A percentile compares a stretch with the other conserved stretches of the same genome.
These are phyloP conservation scores for Leccinum rimulosum DNA, from an alignment of 768 basidiomycete species.

Conservation along the genomic window DNA sequence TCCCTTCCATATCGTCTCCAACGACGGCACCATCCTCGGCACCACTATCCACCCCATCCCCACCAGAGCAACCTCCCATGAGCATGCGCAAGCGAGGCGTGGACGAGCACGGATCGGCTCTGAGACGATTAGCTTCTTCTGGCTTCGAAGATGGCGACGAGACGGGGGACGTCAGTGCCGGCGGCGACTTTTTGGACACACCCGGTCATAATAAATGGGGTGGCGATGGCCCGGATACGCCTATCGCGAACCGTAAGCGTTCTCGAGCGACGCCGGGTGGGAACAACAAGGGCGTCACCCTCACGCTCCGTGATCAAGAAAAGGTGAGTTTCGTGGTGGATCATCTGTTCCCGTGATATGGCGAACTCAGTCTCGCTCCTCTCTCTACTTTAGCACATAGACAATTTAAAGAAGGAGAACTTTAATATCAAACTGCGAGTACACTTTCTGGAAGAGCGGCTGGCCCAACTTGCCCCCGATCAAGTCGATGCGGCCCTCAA, in stretches of 20 bases:
- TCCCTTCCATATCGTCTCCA: constrained; percentile 49
- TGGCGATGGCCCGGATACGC: constrained; percentile 46
- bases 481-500: constrained; percentile 90
- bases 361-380: neutral
- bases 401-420: constrained; percentile 94
- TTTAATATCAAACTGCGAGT: constrained; percentile 95
- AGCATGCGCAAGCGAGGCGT: constrained; percentile 35
- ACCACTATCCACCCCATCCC: constrained; percentile 49
- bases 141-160: constrained; percentile 38
- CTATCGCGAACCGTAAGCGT: constrained; percentile 48
- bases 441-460: constrained; percentile 91
- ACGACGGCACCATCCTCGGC: constrained; percentile 54
- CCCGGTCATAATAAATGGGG: constrained; percentile 49
- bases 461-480: constrained; percentile 86
- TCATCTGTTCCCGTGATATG: neutral
- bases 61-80: constrained; percentile 33
- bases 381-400: constrained; percentile 70
- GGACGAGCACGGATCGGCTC: constrained; percentile 40
- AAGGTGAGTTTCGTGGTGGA: constrained; percentile 52
- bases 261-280: constrained; percentile 27
- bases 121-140: constrained; percentile 37
- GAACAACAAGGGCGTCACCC: constrained; percentile 38
- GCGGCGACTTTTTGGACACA: constrained; percentile 50
- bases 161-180: constrained; percentile 26
- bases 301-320: constrained; percentile 94